A percentile compares a stretch with the other conserved stretches of the same genome.
Conservation (phyloP, 148 eudicot species). For the Rhododendron ovatum region DNA sequence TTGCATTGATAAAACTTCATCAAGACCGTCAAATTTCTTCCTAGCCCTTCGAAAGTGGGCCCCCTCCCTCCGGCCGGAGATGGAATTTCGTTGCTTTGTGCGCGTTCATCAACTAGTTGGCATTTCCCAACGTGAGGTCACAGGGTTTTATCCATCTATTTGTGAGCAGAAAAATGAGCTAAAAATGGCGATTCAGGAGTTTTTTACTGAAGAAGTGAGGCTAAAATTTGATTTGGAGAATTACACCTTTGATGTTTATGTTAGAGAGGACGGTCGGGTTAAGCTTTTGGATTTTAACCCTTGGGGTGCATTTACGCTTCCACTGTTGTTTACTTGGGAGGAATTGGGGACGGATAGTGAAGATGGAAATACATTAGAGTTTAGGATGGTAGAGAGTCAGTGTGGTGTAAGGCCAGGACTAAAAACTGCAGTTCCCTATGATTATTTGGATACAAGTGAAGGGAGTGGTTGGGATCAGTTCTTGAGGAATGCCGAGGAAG, state of each 20-base stretch:
- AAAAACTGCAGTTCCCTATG: slow-evolving; percentile 90
- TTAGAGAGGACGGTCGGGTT: slow-evolving; percentile 49
- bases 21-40: slow-evolving; percentile 60
- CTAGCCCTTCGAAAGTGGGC: slow-evolving; percentile 89
- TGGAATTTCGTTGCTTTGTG: slow-evolving; percentile 92
- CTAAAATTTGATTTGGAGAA: slow-evolving; percentile 53
- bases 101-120: slow-evolving; percentile 43
- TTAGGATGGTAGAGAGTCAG: slow-evolving; percentile 63
- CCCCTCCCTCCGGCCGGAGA: slow-evolving; percentile 67
- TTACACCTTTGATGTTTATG: slow-evolving; percentile 80
- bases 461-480: slow-evolving; percentile 99
- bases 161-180: slow-evolving; percentile 47
- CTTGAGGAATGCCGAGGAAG: slow-evolving; percentile 60
- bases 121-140: slow-evolving; percentile 86
- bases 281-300: slow-evolving; percentile 87
- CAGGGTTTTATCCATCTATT: slow-evolving; percentile 64
- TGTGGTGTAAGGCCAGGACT: slow-evolving; percentile 77
- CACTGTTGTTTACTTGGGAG: slow-evolving; percentile 78
- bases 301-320: slow-evolving; percentile 74
- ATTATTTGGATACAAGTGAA: slow-evolving; percentile 73
- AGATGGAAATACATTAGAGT: slow-evolving; percentile 32
- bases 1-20: slow-evolving; percentile 50
- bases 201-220: slow-evolving; percentile 49
- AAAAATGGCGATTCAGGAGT: slow-evolving; percentile 35
- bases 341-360: slow-evolving; percentile 44